Evolutionary conservation across 164 flowering plant genomes (phyloP), one percentile per base, ranked within the genome.

Genomic region (Vitis labrusca): DNA sequence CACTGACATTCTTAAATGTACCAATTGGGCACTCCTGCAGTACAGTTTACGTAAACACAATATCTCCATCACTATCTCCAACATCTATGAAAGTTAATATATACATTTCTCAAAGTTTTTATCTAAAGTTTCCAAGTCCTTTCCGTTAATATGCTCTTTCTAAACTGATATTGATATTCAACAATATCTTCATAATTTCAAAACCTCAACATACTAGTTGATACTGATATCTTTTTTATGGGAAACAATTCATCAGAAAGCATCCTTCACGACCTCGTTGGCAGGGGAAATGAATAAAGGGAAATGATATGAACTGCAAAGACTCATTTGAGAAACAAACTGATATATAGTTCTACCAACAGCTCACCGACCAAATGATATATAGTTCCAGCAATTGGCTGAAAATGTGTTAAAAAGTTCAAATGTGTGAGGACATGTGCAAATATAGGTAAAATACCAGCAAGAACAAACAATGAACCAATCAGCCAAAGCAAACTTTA

Each of bases 21-120:
- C 99, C 99, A 77, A 81, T 62, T 9, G 99, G 99, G 79, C 99
- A 95, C 82, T 91, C 94, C 99, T 95, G 86, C 75, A 80, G 65
- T 50, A 61, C 15, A 67, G 64, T 16, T 15, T 7, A 27, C 61
- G 17, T 30, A 8, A 51, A 66, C 12, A 53, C 12, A 13, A 50
- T 13, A 50, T 54, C 50, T 32, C 11, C 32, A 48, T 19, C 16
- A 14, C 27, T 17, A 15, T 53, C 13, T 5, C 44, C 44, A 37
- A 37, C 44, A 37, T 37, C 6, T 37, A 37, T 37, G 44, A 6
- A 37, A 37, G 44, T 37, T 37, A 37, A 6, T 37, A 37, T 37
- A 37, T 37, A 37, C 44, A 37, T 37, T 6, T 37, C 44, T 6
- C 44, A 37, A 37, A 3, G 5, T 37, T 37, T 37, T 37, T 37